These are phyloP conservation scores for Xylariaceae sp. DNA, from an alignment of 2,329 filamentous ascomycete species.

Conservation along the genomic window DNA sequence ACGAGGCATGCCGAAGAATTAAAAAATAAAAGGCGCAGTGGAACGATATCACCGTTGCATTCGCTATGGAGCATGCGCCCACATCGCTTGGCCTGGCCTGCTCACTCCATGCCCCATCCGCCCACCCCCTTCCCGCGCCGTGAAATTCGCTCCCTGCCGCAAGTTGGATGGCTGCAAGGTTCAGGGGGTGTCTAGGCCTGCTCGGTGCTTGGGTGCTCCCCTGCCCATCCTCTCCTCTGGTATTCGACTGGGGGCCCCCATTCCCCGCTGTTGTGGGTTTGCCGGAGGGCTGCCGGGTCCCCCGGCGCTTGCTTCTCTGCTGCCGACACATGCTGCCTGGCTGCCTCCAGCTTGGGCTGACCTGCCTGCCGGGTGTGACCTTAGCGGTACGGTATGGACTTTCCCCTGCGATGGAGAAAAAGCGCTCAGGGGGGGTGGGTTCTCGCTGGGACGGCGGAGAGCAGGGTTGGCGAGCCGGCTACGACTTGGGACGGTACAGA, in stretches of 20 bases:
- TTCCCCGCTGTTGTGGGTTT: conserved; percentile 2
- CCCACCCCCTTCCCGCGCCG: conserved; percentile 1
- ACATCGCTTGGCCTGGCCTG: not conserved
- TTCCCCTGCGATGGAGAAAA: too few species aligned
- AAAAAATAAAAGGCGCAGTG: conserved; percentile 11
- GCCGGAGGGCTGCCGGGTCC: not conserved
- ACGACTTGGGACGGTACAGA: too few species aligned
- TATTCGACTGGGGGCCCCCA: conserved; percentile 2
- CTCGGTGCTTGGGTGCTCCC: too few species aligned
- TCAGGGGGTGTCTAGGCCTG: conserved; percentile 12
- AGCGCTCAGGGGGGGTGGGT: too few species aligned
- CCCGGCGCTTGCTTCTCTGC: conserved; percentile 2
- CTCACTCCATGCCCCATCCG: too few species aligned
- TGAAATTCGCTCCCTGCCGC: conserved; percentile 3
- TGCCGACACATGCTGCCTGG: too few species aligned
- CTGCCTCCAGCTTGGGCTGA: too few species aligned
- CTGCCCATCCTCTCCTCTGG: conserved; percentile 1
- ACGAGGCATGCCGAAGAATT: conserved; percentile 1
- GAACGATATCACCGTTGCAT: conserved; percentile 13
- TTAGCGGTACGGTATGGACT: too few species aligned
- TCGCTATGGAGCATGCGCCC: conserved; percentile 2
- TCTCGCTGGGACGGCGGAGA: too few species aligned
- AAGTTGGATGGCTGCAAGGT: conserved; percentile 9
- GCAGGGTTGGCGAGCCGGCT: too few species aligned
- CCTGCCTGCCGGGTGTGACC: too few species aligned